Conservation (phyloP, 495 filamentous ascomycete species). For the Xylaria castorea region DNA sequence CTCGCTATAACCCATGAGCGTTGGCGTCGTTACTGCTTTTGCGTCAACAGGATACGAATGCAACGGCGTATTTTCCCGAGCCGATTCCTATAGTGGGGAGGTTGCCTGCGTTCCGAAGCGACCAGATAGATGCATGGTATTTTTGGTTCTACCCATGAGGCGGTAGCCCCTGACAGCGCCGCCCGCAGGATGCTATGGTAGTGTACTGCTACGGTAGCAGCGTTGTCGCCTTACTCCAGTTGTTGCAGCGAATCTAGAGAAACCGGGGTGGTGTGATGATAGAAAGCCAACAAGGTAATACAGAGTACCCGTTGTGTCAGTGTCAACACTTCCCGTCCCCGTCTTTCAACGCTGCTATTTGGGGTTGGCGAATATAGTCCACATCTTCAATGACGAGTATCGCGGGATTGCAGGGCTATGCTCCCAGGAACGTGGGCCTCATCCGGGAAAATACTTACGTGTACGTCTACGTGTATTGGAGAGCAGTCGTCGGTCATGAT, state of each 20-base stretch:
- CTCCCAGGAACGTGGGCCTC: conserved; percentile 16
- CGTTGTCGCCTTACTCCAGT: neutral
- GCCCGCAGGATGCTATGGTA: neutral
- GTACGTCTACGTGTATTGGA: neutral
- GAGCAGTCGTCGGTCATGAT: neutral
- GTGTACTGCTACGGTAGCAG: neutral
- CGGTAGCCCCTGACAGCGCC: neutral
- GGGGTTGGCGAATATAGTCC: neutral
- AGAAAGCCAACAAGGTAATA: neutral
- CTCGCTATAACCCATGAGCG: neutral
- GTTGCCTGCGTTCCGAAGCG: neutral
- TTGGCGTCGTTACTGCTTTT: neutral
- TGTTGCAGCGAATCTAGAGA: neutral
- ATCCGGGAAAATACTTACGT: neutral
- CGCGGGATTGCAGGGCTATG: neutral
- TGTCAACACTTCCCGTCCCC: neutral
- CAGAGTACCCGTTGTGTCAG: neutral
- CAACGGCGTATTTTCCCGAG: neutral
- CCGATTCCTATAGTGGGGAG: neutral
- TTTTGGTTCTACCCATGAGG: neutral
- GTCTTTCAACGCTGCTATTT: neutral
- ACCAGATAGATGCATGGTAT: neutral
- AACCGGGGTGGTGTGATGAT: neutral
- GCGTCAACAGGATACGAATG: neutral
- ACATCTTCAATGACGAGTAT: neutral